Evolutionary conservation across 2,329 filamentous ascomycete genomes (phyloP).

Genomic region (Fulvia fulva): DNA sequence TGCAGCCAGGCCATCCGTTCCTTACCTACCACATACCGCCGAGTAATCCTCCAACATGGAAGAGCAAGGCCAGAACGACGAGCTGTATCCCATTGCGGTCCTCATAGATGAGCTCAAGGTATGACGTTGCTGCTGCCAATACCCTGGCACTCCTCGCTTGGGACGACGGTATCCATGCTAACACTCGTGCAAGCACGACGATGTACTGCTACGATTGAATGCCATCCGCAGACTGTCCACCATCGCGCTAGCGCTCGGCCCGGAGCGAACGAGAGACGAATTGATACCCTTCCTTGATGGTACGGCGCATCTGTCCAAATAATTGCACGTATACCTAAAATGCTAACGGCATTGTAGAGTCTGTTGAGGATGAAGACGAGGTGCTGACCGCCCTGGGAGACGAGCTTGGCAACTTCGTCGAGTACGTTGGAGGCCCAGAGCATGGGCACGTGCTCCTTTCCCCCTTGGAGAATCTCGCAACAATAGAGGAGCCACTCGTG

Average conservation of each 20-base stretch:
- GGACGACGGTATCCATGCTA: slow-evolving; percentile 4
- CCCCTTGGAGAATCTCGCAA: slow-evolving; percentile 93
- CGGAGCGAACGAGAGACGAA: slow-evolving; percentile 96
- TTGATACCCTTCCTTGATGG: slow-evolving; percentile 98
- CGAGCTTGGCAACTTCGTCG: slow-evolving; percentile 92
- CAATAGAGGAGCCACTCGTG: slow-evolving; percentile 96
- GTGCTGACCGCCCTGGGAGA: slow-evolving; percentile 95
- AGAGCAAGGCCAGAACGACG: slow-evolving; percentile 83
- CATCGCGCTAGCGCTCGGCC: slow-evolving; percentile 91
- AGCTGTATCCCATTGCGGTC: slow-evolving; percentile 99
- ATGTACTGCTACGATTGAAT: slow-evolving; percentile 95
- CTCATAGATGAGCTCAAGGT: slow-evolving; percentile 99
- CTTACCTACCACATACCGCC: slow-evolving; percentile 16
- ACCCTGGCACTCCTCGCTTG: neutral
- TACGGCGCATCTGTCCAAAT: slow-evolving; percentile 48
- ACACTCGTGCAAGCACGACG: slow-evolving; percentile 69
- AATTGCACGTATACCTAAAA: slow-evolving; percentile 4
- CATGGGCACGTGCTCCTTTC: slow-evolving; percentile 95
- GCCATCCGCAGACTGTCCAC: slow-evolving; percentile 97
- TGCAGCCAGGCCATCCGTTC: slow-evolving; percentile 25
- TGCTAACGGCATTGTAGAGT: slow-evolving; percentile 61
- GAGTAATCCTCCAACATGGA: slow-evolving; percentile 62
- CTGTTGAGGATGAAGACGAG: slow-evolving; percentile 97
- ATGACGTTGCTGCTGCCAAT: slow-evolving; percentile 24
- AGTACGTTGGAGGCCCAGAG: slow-evolving; percentile 93